These are phyloP conservation scores for Cenococcum geophilum DNA, from an alignment of 495 filamentous ascomycete species.

Conservation along the genomic window DNA sequence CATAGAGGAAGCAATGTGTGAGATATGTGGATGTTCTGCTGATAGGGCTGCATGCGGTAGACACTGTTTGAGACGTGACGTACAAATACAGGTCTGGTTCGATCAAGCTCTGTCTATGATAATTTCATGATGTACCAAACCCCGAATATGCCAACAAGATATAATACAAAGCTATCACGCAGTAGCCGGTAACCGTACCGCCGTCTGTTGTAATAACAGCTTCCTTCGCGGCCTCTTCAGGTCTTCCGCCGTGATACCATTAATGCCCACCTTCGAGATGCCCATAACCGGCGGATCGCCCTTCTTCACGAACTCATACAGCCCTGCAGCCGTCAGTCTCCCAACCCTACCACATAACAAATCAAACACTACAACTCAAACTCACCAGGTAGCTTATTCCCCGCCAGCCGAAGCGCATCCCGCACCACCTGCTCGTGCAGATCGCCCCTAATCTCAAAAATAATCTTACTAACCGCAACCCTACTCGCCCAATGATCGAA, in stretches of 20 bases:
- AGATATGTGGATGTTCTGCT: no score
- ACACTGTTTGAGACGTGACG: no score
- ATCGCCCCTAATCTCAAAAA: constrained; percentile 87
- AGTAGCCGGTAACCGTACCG: constrained; percentile 14
- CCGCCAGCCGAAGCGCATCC: constrained; percentile 91
- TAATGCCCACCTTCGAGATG: constrained; percentile 71
- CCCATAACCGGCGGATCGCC: constrained; percentile 89
- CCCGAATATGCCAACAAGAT: no score
- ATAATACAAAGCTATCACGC: neutral
- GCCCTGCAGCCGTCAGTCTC: constrained; percentile 49
- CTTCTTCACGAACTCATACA: constrained; percentile 90
- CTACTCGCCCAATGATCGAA: constrained; percentile 95
- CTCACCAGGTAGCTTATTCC: constrained; percentile 90
- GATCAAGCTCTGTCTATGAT: neutral
- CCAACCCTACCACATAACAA: neutral
- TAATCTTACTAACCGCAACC: constrained; percentile 76
- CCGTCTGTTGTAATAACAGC: constrained; percentile 42
- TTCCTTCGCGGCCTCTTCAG: constrained; percentile 69
- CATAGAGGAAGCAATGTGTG: no score
- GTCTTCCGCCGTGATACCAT: constrained; percentile 72
- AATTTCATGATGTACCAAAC: neutral
- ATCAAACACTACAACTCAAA: constrained; percentile 9
- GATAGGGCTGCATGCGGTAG: no score
- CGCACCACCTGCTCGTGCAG: constrained; percentile 90
- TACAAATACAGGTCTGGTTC: no score